Evolutionary conservation across 257 asterid species (phyloP).

Genomic region (Buddleja alternifolia): DNA sequence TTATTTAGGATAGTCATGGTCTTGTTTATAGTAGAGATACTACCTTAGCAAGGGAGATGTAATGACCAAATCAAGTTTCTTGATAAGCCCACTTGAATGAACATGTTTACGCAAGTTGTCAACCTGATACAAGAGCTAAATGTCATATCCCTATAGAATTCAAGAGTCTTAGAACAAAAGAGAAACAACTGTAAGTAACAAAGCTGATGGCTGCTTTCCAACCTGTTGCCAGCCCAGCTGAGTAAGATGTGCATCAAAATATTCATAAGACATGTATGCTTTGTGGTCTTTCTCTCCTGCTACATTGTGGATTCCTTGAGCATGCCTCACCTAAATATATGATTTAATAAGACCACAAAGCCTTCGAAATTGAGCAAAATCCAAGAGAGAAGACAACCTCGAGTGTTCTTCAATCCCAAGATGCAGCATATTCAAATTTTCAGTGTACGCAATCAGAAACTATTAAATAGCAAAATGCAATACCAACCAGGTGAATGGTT

Average conservation of each 20-base stretch:
- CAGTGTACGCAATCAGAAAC: constrained; percentile 39
- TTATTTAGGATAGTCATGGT: constrained; percentile 7
- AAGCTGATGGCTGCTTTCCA: constrained; percentile 22
- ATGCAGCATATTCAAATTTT: constrained; percentile 43
- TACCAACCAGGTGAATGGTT: constrained; percentile 90
- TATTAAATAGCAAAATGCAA: constrained; percentile 33
- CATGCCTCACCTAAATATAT: constrained; percentile 89
- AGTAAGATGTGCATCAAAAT: constrained; percentile 93
- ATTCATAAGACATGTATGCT: constrained; percentile 74
- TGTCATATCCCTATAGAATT: constrained; percentile 22
- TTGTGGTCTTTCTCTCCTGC: constrained; percentile 82
- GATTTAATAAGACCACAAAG: constrained; percentile 50
- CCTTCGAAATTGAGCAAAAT: constrained; percentile 44
- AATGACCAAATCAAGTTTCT: constrained; percentile 77
- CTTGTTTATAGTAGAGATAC: constrained; percentile 14
- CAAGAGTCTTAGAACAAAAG: constrained; percentile 11
- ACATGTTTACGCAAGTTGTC: constrained; percentile 88
- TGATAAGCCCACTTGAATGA: constrained; percentile 70
- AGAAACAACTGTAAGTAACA: constrained; percentile 5
- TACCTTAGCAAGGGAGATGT: constrained; percentile 93
- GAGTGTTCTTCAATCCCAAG: constrained; percentile 42
- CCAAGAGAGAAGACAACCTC: constrained; percentile 49
- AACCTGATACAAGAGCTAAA: constrained; percentile 59
- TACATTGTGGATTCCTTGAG: constrained; percentile 91
- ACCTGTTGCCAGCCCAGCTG: constrained; percentile 95